Conservation (phyloP, 1,284 basidiomycete species). For the Thelephora terrestris region DNA sequence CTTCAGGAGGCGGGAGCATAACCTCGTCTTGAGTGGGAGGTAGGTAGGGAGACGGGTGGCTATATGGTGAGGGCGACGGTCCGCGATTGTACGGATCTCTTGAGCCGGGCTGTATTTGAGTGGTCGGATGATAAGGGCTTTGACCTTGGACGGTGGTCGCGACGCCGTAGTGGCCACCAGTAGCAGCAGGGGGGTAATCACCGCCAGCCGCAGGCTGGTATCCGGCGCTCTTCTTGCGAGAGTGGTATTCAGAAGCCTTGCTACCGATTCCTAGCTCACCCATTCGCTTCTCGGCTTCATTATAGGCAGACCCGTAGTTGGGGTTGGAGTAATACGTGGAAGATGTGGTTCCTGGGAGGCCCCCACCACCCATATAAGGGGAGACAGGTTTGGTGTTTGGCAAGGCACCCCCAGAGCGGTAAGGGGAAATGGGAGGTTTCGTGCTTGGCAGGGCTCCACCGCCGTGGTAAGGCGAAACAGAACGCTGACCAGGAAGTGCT, state of each 20-base stretch:
- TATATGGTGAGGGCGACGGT: conserved; percentile 10
- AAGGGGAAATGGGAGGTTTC: conserved; percentile 6
- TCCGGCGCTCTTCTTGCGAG: conserved; percentile 7
- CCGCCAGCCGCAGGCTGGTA: conserved; percentile 15
- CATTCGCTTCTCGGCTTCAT: neutral
- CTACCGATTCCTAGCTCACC: neutral
- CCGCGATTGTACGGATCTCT: neutral
- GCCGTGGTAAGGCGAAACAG: conserved; percentile 8
- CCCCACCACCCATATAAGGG: conserved; percentile 10
- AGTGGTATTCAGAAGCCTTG: neutral
- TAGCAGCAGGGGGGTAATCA: conserved; percentile 4
- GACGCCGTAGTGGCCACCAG: conserved; percentile 12
- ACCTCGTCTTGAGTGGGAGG: conserved; percentile 28
- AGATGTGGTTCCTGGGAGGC: conserved; percentile 11
- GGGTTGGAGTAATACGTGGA: neutral
- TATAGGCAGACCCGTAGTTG: neutral
- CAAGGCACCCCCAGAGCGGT: conserved; percentile 6
- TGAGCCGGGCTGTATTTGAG: neutral
- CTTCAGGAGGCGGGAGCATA: conserved; percentile 49
- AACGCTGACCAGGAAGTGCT: conserved; percentile 5
- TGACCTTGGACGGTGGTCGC: conserved; percentile 1
- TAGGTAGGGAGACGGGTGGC: conserved; percentile 15
- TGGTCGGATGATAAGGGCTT: neutral
- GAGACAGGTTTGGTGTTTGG: neutral
- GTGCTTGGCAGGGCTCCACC: conserved; percentile 5